Conservation (phyloP, 495 filamentous ascomycete species). For the Talaromyces adpressus region DNA sequence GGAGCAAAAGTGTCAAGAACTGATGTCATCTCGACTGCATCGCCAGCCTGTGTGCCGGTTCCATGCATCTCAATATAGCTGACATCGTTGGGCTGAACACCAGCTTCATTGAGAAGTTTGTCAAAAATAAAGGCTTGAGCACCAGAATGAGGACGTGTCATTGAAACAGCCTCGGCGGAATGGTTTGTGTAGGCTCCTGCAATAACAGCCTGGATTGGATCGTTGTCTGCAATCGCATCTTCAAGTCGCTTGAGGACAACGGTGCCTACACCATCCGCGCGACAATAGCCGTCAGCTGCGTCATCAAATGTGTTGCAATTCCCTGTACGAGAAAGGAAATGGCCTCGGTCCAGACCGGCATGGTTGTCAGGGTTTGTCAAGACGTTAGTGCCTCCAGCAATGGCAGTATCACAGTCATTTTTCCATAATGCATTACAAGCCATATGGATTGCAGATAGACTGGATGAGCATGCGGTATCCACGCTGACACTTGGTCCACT, state of each 20-base stretch:
- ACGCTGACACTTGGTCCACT: slow-evolving; percentile 78
- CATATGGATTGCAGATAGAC: slow-evolving; percentile 73
- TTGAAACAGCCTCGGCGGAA: slow-evolving; percentile 69
- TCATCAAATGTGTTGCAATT: slow-evolving; percentile 78
- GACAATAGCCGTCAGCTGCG: slow-evolving; percentile 70
- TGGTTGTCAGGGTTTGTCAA: slow-evolving; percentile 83
- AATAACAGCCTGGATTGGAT: slow-evolving; percentile 64
- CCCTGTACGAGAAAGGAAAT: slow-evolving; percentile 74
- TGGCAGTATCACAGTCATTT: slow-evolving; percentile 77
- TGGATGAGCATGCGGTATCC: slow-evolving; percentile 88
- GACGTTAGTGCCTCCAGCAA: slow-evolving; percentile 74
- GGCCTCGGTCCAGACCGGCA: slow-evolving; percentile 71
- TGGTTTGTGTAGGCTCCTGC: slow-evolving; percentile 65
- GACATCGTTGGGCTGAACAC: slow-evolving; percentile 64
- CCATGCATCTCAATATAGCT: slow-evolving; percentile 87
- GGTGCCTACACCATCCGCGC: slow-evolving; percentile 64
- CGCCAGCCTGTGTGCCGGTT: slow-evolving; percentile 80
- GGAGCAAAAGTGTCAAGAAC: slow-evolving; percentile 80
- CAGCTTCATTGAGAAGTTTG: slow-evolving; percentile 59
- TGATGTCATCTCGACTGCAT: slow-evolving; percentile 71
- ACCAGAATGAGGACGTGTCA: slow-evolving; percentile 70
- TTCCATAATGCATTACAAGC: slow-evolving; percentile 77
- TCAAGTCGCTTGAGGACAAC: slow-evolving; percentile 69
- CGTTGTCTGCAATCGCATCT: slow-evolving; percentile 68
- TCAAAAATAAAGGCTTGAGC: slow-evolving; percentile 67